These are phyloP conservation scores for Rhizopogon sp. DNA, from an alignment of 768 basidiomycete genomes.

Conservation along the genomic window DNA sequence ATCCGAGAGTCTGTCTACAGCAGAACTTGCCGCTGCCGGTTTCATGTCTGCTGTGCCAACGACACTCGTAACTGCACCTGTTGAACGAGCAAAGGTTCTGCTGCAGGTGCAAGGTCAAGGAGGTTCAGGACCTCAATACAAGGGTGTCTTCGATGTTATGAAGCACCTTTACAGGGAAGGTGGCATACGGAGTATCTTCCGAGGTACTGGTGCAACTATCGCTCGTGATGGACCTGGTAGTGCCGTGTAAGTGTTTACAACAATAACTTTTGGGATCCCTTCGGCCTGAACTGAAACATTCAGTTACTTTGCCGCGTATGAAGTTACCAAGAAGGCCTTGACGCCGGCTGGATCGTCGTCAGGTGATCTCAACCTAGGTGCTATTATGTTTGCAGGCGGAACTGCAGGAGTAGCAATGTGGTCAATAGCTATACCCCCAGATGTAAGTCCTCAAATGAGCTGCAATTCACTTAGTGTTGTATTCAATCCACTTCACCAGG, in stretches of 20 bases:
- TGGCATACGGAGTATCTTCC: constrained; percentile 84
- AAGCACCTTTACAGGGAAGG: constrained; percentile 91
- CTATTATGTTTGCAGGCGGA: constrained; percentile 89
- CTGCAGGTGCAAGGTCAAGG: constrained; percentile 93
- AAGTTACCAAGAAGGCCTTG: constrained; percentile 83
- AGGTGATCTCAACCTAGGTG: constrained; percentile 76
- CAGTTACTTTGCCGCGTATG: constrained; percentile 97
- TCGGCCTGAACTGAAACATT: constrained; percentile 5
- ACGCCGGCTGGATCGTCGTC: constrained; percentile 79
- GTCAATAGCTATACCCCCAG: constrained; percentile 94
- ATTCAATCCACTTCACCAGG: constrained; percentile 42
- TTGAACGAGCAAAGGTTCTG: constrained; percentile 94
- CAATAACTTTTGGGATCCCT: not conserved
- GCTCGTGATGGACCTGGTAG: constrained; percentile 95
- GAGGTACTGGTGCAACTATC: constrained; percentile 91
- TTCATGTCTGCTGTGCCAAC: constrained; percentile 93
- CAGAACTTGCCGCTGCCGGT: constrained; percentile 87
- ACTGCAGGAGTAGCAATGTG: constrained; percentile 98
- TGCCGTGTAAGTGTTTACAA: constrained; percentile 67
- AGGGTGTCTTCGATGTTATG: constrained; percentile 88
- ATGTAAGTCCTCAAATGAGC: constrained; percentile 50
- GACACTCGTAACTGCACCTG: constrained; percentile 90
- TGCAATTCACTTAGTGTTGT: not conserved
- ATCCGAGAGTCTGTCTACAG: constrained; percentile 54
- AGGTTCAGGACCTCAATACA: constrained; percentile 66